These are phyloP conservation scores for Pontederia crassipes DNA, from an alignment of 176 grass and related monocot genomes.

Conservation along the genomic window DNA sequence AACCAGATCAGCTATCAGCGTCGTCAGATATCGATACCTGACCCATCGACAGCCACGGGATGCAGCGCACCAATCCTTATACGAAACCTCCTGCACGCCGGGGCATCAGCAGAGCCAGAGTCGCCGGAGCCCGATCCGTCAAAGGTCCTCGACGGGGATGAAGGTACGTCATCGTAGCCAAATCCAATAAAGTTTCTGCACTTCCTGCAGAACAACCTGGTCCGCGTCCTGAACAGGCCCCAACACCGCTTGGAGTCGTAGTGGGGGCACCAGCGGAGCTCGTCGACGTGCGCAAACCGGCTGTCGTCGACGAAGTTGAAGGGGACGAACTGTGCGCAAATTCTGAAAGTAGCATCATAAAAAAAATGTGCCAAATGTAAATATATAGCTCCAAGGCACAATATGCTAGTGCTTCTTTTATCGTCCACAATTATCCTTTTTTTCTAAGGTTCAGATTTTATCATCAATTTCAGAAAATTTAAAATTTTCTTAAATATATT, in stretches of 20 bases:
- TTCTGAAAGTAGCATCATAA: too few relatives aligned
- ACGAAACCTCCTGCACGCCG: slow-evolving; percentile 9
- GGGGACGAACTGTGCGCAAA: slow-evolving; percentile 32
- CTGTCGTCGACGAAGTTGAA: slow-evolving; percentile 51
- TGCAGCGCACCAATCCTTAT: slow-evolving; percentile 38
- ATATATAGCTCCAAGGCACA: too few relatives aligned
- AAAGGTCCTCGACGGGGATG: too few relatives aligned
- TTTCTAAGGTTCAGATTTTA: too few relatives aligned
- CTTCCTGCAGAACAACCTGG: slow-evolving; percentile 43
- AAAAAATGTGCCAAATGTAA: too few relatives aligned
- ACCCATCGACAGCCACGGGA: neutral
- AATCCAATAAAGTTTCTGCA: slow-evolving; percentile 34
- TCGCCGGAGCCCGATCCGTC: slow-evolving; percentile 1
- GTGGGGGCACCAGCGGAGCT: slow-evolving; percentile 31
- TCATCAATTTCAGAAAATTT: too few relatives aligned
- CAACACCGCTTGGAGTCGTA: slow-evolving; percentile 24
- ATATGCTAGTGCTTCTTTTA: too few relatives aligned
- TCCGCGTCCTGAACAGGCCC: slow-evolving; percentile 33
- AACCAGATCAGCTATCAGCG: too few relatives aligned
- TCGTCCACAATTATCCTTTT: too few relatives aligned
- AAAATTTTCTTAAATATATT: too few relatives aligned
- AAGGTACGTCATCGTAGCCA: slow-evolving; percentile 6
- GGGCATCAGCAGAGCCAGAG: neutral
- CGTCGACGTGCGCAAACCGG: slow-evolving; percentile 43
- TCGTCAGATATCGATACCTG: too few relatives aligned